Evolutionary conservation across 306 rosid species (phyloP).

Genomic region (Cicer arietinum): DNA sequence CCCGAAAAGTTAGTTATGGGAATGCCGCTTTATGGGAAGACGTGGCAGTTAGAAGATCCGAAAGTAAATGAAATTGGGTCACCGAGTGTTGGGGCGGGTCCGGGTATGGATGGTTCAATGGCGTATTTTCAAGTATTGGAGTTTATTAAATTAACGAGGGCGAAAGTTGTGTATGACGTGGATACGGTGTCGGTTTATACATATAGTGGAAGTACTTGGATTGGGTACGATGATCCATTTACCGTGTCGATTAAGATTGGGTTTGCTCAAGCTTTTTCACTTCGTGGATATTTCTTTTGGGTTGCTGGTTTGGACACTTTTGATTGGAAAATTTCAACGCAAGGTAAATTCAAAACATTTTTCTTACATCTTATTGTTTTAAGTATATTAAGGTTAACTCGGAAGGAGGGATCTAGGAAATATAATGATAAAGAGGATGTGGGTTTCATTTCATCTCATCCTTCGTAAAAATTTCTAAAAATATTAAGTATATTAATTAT

Average conservation of each 20-base stretch:
- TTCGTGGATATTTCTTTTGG: slow-evolving; percentile 90
- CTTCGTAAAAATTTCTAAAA: too few relatives aligned
- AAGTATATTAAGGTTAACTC: too few relatives aligned
- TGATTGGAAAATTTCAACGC: slow-evolving; percentile 46
- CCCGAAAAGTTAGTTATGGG: slow-evolving; percentile 65
- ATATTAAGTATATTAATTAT: too few relatives aligned
- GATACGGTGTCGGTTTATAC: slow-evolving; percentile 53
- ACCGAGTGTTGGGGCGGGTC: slow-evolving; percentile 55
- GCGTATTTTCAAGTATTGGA: slow-evolving; percentile 46
- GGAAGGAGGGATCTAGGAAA: too few relatives aligned
- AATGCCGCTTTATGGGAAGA: slow-evolving; percentile 62
- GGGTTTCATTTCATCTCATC: too few relatives aligned
- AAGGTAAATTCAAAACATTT: slow-evolving; percentile 31
- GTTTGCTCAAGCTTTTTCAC: slow-evolving; percentile 70
- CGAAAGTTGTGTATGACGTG: slow-evolving; percentile 41
- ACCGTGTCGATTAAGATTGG: slow-evolving; percentile 54
- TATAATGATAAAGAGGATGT: too few relatives aligned
- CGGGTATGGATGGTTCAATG: slow-evolving; percentile 51
- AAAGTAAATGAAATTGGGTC: slow-evolving; percentile 53
- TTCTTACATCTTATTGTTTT: too few relatives aligned
- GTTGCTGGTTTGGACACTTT: slow-evolving; percentile 56
- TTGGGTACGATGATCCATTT: slow-evolving; percentile 57
- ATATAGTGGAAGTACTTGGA: slow-evolving; percentile 52
- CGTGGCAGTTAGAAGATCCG: slow-evolving; percentile 64
- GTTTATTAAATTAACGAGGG: slow-evolving; percentile 31